Conservation (phyloP, 768 basidiomycete species). For the Russula emetica region DNA sequence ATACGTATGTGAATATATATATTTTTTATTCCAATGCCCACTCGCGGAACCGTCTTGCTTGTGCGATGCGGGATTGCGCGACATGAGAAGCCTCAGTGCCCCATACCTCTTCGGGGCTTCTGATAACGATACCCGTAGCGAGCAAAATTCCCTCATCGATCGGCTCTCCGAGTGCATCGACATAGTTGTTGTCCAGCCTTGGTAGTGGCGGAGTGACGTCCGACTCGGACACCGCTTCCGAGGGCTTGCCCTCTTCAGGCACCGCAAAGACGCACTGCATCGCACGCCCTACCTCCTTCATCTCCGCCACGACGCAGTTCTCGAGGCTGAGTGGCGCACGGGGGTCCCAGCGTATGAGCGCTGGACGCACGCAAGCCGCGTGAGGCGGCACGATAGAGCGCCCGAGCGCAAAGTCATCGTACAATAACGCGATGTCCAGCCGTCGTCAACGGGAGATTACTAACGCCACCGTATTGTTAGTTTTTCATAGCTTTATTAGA, state of each 20-base stretch:
- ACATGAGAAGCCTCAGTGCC: slow-evolving; percentile 15
- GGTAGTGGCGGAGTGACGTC: slow-evolving; percentile 3
- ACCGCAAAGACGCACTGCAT: slow-evolving; percentile 39
- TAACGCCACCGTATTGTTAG: slow-evolving; percentile 32
- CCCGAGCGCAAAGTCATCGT: slow-evolving; percentile 82
- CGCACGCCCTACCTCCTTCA: slow-evolving; percentile 69
- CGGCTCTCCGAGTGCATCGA: slow-evolving; percentile 33
- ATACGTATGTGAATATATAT: neutral
- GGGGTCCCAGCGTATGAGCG: slow-evolving; percentile 79
- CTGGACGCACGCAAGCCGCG: slow-evolving; percentile 64
- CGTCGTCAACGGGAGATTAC: slow-evolving; percentile 73
- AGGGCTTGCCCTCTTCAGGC: slow-evolving; percentile 8
- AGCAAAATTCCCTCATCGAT: neutral
- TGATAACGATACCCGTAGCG: neutral
- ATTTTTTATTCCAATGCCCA: slow-evolving; percentile 8
- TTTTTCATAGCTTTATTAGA: neutral
- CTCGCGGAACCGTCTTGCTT: slow-evolving; percentile 18
- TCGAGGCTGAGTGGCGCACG: slow-evolving; percentile 57
- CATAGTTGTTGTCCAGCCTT: neutral
- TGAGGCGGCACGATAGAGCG: slow-evolving; percentile 78
- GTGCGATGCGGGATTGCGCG: slow-evolving; percentile 7
- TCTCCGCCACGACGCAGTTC: slow-evolving; percentile 84
- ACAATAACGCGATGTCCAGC: slow-evolving; percentile 79
- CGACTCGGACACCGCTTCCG: neutral
- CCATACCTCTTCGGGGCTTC: slow-evolving; percentile 23